Conservation (phyloP, 2,329 filamentous ascomycete species). For the Triangularia verruculosa region DNA sequence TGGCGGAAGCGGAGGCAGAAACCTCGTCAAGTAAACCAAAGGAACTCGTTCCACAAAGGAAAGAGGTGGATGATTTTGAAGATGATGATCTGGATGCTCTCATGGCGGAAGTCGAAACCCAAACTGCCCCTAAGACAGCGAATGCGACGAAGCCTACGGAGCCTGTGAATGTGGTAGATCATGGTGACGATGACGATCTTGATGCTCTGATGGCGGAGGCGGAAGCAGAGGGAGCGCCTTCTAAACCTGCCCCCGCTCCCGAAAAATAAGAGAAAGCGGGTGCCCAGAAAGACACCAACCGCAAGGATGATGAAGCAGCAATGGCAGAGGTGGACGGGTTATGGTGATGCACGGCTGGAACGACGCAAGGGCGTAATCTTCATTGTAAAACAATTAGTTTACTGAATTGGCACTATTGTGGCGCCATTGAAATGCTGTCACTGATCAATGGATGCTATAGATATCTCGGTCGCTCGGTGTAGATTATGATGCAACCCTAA, state of each 20-base stretch:
- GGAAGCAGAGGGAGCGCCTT: conserved; percentile 21
- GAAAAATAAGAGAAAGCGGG: conserved; percentile 26
- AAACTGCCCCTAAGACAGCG: background rate
- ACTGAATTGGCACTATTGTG: background rate
- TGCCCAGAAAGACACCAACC: conserved; percentile 32
- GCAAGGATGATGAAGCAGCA: conserved; percentile 63
- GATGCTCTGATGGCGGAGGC: conserved; percentile 54
- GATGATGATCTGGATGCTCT: conserved; percentile 37
- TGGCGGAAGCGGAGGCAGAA: conserved; percentile 32
- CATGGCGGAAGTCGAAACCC: conserved; percentile 30
- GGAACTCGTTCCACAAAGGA: background rate
- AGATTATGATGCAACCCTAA: background rate
- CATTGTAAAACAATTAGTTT: background rate
- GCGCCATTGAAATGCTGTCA: background rate
- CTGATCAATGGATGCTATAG: background rate
- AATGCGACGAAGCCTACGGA: background rate
- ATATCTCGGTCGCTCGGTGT: background rate
- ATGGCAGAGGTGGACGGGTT: conserved; percentile 63
- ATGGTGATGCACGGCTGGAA: conserved; percentile 38
- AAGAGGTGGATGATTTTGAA: conserved; percentile 6
- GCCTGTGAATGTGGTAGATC: background rate
- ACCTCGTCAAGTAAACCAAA: conserved; percentile 20
- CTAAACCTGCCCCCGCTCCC: background rate
- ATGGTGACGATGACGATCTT: conserved; percentile 42
- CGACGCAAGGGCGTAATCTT: background rate